Conservation (phyloP, 495 filamentous ascomycete species). For the Annulohypoxylon maeteangense region DNA sequence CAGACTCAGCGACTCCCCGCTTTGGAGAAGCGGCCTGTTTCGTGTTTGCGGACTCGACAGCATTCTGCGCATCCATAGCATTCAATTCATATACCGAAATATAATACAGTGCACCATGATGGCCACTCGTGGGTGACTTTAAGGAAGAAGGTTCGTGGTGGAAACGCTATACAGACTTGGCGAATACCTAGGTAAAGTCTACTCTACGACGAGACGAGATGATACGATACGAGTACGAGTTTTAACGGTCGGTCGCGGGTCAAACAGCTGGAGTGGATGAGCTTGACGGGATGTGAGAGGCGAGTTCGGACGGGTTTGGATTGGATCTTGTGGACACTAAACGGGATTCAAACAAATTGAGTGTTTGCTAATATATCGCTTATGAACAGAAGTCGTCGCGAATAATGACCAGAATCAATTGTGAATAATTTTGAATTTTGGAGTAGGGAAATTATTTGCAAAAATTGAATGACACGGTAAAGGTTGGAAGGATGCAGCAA, state of each 20-base stretch:
- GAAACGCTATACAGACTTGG: slow-evolving; percentile 25
- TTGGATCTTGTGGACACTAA: slow-evolving; percentile 8
- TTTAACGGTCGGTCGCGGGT: slow-evolving; percentile 42
- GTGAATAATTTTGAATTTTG: slow-evolving; percentile 28
- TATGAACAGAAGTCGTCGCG: slow-evolving; percentile 25
- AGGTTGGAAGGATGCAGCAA: slow-evolving; percentile 33
- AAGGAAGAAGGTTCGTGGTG: slow-evolving; percentile 28
- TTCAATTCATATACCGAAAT: slow-evolving; percentile 60
- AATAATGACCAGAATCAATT: slow-evolving; percentile 29
- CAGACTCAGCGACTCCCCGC: slow-evolving; percentile 56
- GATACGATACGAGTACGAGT: slow-evolving; percentile 24
- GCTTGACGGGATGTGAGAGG: slow-evolving; percentile 4
- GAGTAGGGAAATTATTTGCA: slow-evolving; percentile 37
- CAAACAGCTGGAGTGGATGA: slow-evolving; percentile 26
- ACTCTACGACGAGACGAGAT: slow-evolving; percentile 21
- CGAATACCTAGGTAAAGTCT: slow-evolving; percentile 17
- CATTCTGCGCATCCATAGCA: slow-evolving; percentile 70
- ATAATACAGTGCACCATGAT: slow-evolving; percentile 64
- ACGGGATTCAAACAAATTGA: slow-evolving; percentile 15
- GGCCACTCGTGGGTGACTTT: slow-evolving; percentile 55
- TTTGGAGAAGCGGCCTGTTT: slow-evolving; percentile 63
- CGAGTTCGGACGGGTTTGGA: slow-evolving; percentile 8
- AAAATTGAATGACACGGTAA: slow-evolving; percentile 35
- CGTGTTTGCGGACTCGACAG: slow-evolving; percentile 65
- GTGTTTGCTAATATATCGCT: slow-evolving; percentile 39